Base-by-base conservation (phyloP, 768 basidiomycete species). In the Serpula lacrymans region DNA sequence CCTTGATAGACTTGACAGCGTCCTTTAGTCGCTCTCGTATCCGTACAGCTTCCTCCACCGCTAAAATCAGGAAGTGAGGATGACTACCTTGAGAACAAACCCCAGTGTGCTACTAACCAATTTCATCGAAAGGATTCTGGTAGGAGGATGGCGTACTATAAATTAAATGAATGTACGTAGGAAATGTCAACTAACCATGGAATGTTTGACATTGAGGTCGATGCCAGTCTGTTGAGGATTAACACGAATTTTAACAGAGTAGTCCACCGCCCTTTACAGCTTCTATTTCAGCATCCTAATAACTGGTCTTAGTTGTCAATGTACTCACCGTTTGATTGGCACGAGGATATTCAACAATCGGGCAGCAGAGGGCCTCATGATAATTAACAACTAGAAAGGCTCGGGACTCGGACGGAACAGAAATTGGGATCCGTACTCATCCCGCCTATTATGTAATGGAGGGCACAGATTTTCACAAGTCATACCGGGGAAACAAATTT, bases 81-180 rank as follows among this genome's bases (percentile, higher is more conserved):
- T 23, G 30, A 34, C 39, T 24, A 37, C 39, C 37, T 16, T 18
- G 28, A 14, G 18, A 26, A 10, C 11, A 12, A 21, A 25, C n/a
- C 23, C 13, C 6, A 41, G 36, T 24, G 31, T 5, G 43, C 47
- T n/a, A 58, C 73, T 48, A 41, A 93, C 93, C 95, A 57, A 98
- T 98, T 68, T 99, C 96, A 60, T 98, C 95, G 55, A 97, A 98
- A 0, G 96, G 95, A 64, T 98, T 98, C 94, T 97, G 54, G 5
- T 39, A 32, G 10, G 7, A 13, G 1, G 27, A 47, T 12, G 45
- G 41, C 27, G 18, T 32, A 24, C 37, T 34, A 29, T 6, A 12
- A 7, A 22, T 18, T 28, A 31, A 26, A 24, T 41, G 11, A 27
- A 16, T 8, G 10, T 17, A 31, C n/a, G 9, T 17, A 25, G 28